These are phyloP conservation scores for Fusarium avenaceum DNA, from an alignment of 2,329 filamentous ascomycete species.

Conservation along the genomic window DNA sequence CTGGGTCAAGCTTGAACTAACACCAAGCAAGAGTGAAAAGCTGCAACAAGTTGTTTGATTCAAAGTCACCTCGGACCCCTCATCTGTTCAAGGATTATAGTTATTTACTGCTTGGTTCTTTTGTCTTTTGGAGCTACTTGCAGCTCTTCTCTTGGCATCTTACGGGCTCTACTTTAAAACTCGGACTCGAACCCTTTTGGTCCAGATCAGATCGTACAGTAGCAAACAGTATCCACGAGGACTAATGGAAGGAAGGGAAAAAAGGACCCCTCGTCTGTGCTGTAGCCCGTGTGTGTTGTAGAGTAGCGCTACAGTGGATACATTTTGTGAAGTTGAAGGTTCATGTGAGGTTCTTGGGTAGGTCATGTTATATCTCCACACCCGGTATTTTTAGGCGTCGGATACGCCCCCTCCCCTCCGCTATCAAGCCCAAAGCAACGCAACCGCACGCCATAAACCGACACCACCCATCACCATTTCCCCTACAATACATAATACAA, in stretches of 20 bases:
- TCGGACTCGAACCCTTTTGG: conserved; percentile 37
- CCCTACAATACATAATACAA: conserved; percentile 17
- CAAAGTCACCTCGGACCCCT: conserved; percentile 29
- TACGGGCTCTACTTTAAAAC: conserved; percentile 22
- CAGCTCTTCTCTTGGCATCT: conserved; percentile 34
- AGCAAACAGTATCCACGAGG: conserved; percentile 14
- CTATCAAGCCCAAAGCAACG: conserved; percentile 41
- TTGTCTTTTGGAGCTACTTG: conserved; percentile 33
- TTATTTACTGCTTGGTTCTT: conserved; percentile 17
- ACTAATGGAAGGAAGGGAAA: neutral
- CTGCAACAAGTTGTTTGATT: conserved; percentile 8
- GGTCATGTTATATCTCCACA: conserved; percentile 40
- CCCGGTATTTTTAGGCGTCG: conserved; percentile 21
- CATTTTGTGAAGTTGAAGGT: no score
- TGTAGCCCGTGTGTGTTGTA: neutral
- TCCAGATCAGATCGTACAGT: conserved; percentile 45
- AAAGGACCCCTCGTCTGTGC: conserved; percentile 5
- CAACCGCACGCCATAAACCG: conserved; percentile 47
- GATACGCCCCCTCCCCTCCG: conserved; percentile 31
- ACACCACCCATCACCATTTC: conserved; percentile 34
- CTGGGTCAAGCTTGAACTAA: conserved; percentile 29
- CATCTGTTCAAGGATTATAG: conserved; percentile 29
- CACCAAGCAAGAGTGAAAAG: conserved; percentile 8
- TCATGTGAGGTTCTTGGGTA: conserved; percentile 12
- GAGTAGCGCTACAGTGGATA: conserved; percentile 11